These are phyloP conservation scores for Alternaria panax DNA, from an alignment of 2,329 filamentous ascomycete species.

Conservation along the genomic window DNA sequence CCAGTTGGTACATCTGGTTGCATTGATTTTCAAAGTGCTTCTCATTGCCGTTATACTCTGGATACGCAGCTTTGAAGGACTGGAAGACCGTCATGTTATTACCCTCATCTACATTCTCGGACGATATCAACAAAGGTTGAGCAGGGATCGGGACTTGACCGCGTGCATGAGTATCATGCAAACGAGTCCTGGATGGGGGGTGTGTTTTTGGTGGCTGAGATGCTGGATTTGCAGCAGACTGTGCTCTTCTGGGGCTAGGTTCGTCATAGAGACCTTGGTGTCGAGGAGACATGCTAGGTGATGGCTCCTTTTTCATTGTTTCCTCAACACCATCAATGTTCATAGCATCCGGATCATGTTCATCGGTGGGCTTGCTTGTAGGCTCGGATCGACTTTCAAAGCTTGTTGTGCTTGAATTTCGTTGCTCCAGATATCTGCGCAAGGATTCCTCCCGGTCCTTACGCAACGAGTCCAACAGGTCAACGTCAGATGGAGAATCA, in stretches of 20 bases:
- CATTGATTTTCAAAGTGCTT: conserved; percentile 46
- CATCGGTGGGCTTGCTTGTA: background rate
- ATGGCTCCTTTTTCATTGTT: background rate
- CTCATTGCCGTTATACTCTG: conserved; percentile 43
- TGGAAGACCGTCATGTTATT: conserved; percentile 25
- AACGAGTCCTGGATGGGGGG: background rate
- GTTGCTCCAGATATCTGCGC: conserved; percentile 20
- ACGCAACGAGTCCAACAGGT: conserved; percentile 12
- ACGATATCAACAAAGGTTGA: background rate
- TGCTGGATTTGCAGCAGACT: background rate
- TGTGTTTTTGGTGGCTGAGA: background rate
- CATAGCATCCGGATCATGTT: conserved; percentile 14
- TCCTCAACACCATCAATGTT: conserved; percentile 5
- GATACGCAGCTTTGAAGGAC: conserved; percentile 44
- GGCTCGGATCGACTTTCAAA: conserved; percentile 15
- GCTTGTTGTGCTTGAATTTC: conserved; percentile 21
- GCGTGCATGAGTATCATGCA: background rate
- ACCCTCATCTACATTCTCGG: background rate
- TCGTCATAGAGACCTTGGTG: conserved; percentile 29
- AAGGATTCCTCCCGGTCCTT: conserved; percentile 23
- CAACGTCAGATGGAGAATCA: background rate
- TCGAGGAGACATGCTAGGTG: conserved; percentile 25
- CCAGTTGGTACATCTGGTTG: conserved; percentile 36
- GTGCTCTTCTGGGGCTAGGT: conserved; percentile 11
- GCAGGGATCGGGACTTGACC: background rate